Percentiles rank a stretch among this genome's conserved stretches.
Conservation (phyloP, 805 yeast genomes). For the Lachancea thermotolerans region DNA sequence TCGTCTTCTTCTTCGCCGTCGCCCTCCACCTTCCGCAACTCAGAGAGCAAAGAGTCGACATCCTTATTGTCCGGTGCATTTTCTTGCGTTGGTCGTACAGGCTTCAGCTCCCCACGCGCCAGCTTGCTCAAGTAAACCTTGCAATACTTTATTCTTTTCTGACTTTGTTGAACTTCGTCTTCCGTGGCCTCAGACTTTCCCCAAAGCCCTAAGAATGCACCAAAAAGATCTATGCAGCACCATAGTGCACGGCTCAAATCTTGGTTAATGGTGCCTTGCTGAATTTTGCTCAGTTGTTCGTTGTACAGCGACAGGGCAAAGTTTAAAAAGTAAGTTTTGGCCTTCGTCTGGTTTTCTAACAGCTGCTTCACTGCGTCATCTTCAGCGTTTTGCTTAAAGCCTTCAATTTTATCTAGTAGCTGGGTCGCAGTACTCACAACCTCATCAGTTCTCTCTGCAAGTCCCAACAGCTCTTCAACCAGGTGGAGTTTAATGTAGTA, state of each 20-base stretch:
- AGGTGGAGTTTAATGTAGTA: slow-evolving; percentile 47
- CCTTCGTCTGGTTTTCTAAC: slow-evolving; percentile 53
- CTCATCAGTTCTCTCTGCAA: slow-evolving; percentile 52
- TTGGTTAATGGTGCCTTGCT: slow-evolving; percentile 43
- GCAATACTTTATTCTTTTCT: slow-evolving; percentile 23
- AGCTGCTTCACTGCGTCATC: slow-evolving; percentile 36
- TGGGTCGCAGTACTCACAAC: slow-evolving; percentile 53
- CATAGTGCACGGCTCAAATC: slow-evolving; percentile 25
- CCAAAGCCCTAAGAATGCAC: slow-evolving; percentile 22
- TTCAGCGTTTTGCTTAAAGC: slow-evolving; percentile 36
- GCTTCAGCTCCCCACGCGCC: slow-evolving; percentile 21
- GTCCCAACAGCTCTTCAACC: slow-evolving; percentile 60
- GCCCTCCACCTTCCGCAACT: background rate
- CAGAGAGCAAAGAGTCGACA: slow-evolving; percentile 6
- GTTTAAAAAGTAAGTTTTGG: slow-evolving; percentile 46
- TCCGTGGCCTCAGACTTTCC: slow-evolving; percentile 7
- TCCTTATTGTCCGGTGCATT: slow-evolving; percentile 6
- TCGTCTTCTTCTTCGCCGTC: slow-evolving; percentile 2
- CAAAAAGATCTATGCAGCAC: slow-evolving; percentile 28
- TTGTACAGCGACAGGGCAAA: slow-evolving; percentile 57
- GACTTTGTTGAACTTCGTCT: slow-evolving; percentile 11
- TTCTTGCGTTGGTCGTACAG: background rate
- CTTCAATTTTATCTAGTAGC: slow-evolving; percentile 68
- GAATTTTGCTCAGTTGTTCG: slow-evolving; percentile 35
- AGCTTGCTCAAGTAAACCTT: slow-evolving; percentile 24